Conservation (phyloP, 2,329 filamentous ascomycete genomes). For the Ophiostoma ulmi region DNA sequence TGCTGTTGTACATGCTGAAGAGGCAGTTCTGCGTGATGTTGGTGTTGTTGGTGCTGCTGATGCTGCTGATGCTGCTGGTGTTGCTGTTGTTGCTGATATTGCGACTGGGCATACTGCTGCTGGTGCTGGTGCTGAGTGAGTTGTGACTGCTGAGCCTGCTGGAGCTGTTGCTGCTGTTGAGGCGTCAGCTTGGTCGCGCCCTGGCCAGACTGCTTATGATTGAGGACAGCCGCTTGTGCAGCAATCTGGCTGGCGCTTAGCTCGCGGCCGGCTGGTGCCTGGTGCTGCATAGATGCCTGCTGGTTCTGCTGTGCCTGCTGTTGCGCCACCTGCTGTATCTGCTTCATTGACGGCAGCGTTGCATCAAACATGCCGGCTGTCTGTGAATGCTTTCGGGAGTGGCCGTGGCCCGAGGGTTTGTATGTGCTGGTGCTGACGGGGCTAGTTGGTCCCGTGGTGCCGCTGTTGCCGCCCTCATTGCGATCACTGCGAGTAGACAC, state of each 20-base stretch:
- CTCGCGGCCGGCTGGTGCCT: constrained; percentile 30
- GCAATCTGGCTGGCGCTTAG: constrained; percentile 71
- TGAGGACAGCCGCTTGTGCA: constrained; percentile 70
- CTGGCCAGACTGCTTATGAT: constrained; percentile 44
- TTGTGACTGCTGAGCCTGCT: constrained; percentile 43
- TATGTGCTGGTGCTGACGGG: constrained; percentile 30
- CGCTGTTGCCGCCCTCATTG: constrained; percentile 22
- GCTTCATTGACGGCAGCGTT: constrained; percentile 57
- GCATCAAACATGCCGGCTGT: constrained; percentile 74
- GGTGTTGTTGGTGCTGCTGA: constrained; percentile 39
- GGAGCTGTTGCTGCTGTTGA: constrained; percentile 42
- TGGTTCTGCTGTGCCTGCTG: constrained; percentile 36
- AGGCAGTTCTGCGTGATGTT: constrained; percentile 19
- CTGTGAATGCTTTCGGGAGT: constrained; percentile 64
- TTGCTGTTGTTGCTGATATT: constrained; percentile 49
- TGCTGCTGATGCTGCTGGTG: constrained; percentile 46
- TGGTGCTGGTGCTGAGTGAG: constrained; percentile 51
- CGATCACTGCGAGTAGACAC: constrained; percentile 1
- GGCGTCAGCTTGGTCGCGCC: constrained; percentile 24
- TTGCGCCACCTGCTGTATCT: constrained; percentile 51
- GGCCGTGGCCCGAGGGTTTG: constrained; percentile 27
- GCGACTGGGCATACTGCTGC: constrained; percentile 32
- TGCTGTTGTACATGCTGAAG: constrained; percentile 33
- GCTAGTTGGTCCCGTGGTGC: constrained; percentile 29
- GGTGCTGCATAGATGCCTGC: constrained; percentile 26